Conservation (phyloP, 495 filamentous ascomycete species). For the Penicillium coprophilum region DNA sequence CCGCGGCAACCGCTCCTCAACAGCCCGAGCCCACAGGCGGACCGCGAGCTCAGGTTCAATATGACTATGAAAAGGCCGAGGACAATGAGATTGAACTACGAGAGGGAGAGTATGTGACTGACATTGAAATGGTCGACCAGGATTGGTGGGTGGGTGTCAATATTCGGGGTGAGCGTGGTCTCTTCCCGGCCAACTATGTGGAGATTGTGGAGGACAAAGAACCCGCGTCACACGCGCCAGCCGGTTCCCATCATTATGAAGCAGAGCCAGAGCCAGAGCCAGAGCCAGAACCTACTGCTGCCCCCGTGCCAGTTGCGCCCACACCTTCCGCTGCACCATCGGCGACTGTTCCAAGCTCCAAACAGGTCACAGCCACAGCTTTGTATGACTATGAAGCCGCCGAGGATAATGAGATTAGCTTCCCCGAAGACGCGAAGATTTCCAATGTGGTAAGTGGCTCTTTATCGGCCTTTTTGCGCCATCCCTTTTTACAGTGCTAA, state of each 20-base stretch:
- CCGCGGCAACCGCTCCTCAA: slow-evolving; percentile 48
- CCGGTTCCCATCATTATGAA: slow-evolving; percentile 24
- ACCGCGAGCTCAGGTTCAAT: slow-evolving; percentile 76
- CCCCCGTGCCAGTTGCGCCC: slow-evolving; percentile 2
- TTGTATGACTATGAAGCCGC: slow-evolving; percentile 97
- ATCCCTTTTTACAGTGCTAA: slow-evolving; percentile 12
- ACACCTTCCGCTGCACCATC: slow-evolving; percentile 11
- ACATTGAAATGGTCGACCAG: slow-evolving; percentile 94
- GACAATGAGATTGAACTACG: slow-evolving; percentile 90
- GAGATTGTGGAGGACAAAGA: slow-evolving; percentile 68
- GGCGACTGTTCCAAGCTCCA: slow-evolving; percentile 25
- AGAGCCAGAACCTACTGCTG: slow-evolving; percentile 7
- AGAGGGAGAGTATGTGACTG: slow-evolving; percentile 89
- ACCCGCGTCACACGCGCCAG: slow-evolving; percentile 32
- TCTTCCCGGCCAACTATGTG: slow-evolving; percentile 98
- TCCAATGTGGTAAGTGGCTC: slow-evolving; percentile 54
- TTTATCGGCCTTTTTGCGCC: not conserved
- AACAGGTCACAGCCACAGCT: slow-evolving; percentile 70
- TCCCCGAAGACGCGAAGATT: slow-evolving; percentile 85
- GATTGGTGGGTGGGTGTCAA: slow-evolving; percentile 99
- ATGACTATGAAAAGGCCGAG: slow-evolving; percentile 96
- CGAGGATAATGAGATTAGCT: slow-evolving; percentile 95
- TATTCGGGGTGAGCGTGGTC: slow-evolving; percentile 70
- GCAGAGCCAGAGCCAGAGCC: slow-evolving; percentile 21
- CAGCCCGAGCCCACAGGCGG: slow-evolving; percentile 39